Conservation (phyloP, 116 monocot species). For the Zostera marina region DNA sequence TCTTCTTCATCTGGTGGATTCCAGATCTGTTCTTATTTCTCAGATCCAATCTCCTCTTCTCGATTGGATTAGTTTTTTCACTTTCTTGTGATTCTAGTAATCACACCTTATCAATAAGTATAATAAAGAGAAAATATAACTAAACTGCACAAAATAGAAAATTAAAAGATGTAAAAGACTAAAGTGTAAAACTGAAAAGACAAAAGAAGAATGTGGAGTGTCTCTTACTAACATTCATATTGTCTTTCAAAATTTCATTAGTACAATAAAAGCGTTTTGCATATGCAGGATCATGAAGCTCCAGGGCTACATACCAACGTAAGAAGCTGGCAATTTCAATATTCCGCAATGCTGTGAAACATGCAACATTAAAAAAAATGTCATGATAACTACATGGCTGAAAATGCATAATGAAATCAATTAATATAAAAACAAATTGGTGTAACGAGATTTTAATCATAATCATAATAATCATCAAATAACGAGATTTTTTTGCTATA, state of each 20-base stretch:
- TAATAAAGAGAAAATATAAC: neutral
- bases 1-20: too few species aligned
- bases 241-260: slow-evolving; percentile 69
- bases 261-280: slow-evolving; percentile 77
- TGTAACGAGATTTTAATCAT: too few species aligned
- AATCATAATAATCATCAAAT: too few species aligned
- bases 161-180: neutral
- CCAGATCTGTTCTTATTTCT: too few species aligned
- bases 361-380: neutral
- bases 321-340: slow-evolving; percentile 96
- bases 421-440: too few species aligned
- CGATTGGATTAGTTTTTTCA: too few species aligned
- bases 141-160: neutral
- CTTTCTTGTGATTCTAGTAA: too few species aligned
- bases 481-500: too few species aligned
- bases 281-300: slow-evolving; percentile 85
- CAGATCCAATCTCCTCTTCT: too few species aligned
- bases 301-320: slow-evolving; percentile 89
- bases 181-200: too few species aligned
- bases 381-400: neutral
- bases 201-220: neutral
- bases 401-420: neutral
- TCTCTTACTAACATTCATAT: slow-evolving; percentile 59
- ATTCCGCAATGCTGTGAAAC: slow-evolving; percentile 61
- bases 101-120: neutral